A percentile compares a stretch with the other conserved stretches of the same genome.
phyloP scores from a whole-genome alignment of 2,329 filamentous ascomycete species.

The Trichoderma simmonsii region DNA sequence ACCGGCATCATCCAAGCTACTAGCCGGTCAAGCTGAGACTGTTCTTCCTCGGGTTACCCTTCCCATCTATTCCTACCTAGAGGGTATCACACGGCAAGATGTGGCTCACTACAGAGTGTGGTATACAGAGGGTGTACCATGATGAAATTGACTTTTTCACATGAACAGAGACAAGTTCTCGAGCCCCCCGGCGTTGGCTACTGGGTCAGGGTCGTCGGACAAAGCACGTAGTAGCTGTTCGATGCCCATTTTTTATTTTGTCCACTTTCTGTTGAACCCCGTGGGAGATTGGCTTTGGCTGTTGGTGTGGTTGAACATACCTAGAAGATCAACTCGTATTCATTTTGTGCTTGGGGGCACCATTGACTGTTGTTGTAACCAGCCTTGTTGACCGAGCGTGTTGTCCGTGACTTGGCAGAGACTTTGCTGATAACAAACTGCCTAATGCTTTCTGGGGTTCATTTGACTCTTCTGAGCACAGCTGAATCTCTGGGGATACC shows the following conservation, averaged over 20 bases:
- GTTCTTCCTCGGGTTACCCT: background rate
- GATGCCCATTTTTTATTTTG: background rate
- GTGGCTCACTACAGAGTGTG: background rate
- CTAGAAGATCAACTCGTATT: constrained; percentile 15
- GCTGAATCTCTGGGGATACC: background rate
- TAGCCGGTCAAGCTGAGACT: constrained; percentile 5
- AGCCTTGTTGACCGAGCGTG: background rate
- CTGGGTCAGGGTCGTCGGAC: constrained; percentile 11
- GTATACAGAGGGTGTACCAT: background rate
- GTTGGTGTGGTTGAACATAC: constrained; percentile 11
- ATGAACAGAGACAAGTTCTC: background rate
- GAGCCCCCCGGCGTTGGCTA: background rate
- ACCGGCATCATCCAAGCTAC: background rate
- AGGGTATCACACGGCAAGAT: constrained; percentile 5
- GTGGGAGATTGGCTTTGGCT: background rate
- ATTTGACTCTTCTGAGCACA: background rate
- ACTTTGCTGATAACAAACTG: background rate
- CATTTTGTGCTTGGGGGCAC: background rate
- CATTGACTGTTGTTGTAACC: background rate
- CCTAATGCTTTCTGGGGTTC: background rate
- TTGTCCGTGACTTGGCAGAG: background rate
- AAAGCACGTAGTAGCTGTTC: background rate
- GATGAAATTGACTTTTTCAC: background rate
- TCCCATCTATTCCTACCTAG: background rate
- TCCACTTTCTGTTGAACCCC: background rate